Base-by-base conservation (phyloP, 2,329 filamentous ascomycete species). In the Cytospora piceicola region DNA sequence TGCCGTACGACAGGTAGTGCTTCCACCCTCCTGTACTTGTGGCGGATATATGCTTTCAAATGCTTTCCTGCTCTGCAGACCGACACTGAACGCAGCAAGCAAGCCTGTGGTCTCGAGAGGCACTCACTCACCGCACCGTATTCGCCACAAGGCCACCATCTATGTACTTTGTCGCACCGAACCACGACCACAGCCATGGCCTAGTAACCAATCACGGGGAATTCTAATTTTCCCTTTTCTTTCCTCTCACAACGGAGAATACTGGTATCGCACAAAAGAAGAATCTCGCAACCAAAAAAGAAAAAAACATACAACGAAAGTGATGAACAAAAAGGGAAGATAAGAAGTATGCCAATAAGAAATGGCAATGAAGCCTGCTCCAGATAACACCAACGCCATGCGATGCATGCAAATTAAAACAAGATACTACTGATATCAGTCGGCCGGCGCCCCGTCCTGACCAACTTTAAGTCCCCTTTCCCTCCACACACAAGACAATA, bases 371-470 rank as follows among this genome's bases (percentile, higher is more conserved):
- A 63, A 63, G 61, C 61, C 61, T 63, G 61, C 53, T 63, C 61
- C 61, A 62, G 29, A 22, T 24, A 29, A 63, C 61, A 63, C 61
- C 61, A 52, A 63, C 61, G 61, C 61, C 61, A 63, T 63, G 61
- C 61, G 32, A 57, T 63, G 61, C 61, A 63, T 63, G 61, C 53
- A 63, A 39, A 57, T 57, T 63, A 57, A 63, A 57, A 63, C 29
- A 55, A 24, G 56, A 30, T 63, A 63, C 61, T 63, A 42, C 34
- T 57, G 15, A 39, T 46, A 17, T 57, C 53, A 51, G 39, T 57
- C 56, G 52, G 54, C 59, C 58, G 20, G 56, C 17, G 30, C 27
- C 29, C 49, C 53, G 29, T 63, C 53, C 59, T 55, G 36, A 51
- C 36, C 58, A 9, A 30, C 4, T 24, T 54, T 27, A 5, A 29